These are phyloP conservation scores for Xerocomus nothofagi DNA, from an alignment of 1,284 basidiomycete genomes.

Conservation along the genomic window DNA sequence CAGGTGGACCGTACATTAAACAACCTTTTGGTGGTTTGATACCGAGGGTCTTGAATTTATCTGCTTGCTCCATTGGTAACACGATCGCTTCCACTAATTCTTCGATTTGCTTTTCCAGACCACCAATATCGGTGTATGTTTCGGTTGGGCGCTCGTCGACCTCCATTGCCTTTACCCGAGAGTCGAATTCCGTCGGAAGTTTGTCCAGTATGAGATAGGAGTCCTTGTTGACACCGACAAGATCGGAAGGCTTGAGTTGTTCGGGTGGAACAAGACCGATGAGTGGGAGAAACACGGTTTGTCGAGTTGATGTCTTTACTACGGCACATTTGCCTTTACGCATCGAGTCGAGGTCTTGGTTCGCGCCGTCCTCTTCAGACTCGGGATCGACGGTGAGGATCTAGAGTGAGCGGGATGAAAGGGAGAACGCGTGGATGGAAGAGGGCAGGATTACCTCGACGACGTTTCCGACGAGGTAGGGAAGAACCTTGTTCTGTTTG, in stretches of 20 bases:
- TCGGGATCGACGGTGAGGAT: conserved; percentile 95
- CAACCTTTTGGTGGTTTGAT: conserved; percentile 99
- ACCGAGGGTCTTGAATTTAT: conserved; percentile 95
- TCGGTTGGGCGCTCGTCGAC: conserved; percentile 99
- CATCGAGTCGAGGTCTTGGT: conserved; percentile 90
- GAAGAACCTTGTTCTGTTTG: conserved; percentile 98
- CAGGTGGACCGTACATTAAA: conserved; percentile 94
- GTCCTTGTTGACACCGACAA: conserved; percentile 99
- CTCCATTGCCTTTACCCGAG: conserved; percentile 99
- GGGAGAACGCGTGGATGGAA: conserved; percentile 1
- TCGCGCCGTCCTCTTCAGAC: conserved; percentile 90
- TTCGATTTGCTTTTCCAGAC: conserved; percentile 99
- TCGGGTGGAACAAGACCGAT: conserved; percentile 96
- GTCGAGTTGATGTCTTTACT: conserved; percentile 97
- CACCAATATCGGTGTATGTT: conserved; percentile 96
- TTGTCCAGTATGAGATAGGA: conserved; percentile 98
- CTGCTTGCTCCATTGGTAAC: conserved; percentile 90
- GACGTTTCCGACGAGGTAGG: conserved; percentile 97
- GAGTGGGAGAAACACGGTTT: conserved; percentile 97
- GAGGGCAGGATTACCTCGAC: conserved; percentile 69
- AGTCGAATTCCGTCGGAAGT: conserved; percentile 96
- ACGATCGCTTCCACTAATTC: conserved; percentile 97
- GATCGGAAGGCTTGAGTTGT: conserved; percentile 85
- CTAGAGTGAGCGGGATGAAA: conserved; percentile 40
- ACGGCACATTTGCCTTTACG: conserved; percentile 98